These are phyloP conservation scores for Pterula multifida DNA, from an alignment of 1,284 basidiomycete genomes.

Conservation along the genomic window DNA sequence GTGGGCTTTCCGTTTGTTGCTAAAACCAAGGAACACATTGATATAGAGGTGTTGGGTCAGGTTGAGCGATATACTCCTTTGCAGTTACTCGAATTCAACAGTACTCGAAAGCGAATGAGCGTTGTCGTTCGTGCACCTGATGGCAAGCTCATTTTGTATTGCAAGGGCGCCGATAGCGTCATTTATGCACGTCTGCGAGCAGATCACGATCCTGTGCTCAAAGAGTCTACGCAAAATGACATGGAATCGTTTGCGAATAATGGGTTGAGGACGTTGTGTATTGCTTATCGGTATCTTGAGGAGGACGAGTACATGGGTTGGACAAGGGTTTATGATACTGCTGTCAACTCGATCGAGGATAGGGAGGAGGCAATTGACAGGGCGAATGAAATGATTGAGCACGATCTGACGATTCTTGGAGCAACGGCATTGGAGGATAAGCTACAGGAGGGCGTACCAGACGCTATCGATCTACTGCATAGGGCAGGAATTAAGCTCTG, in stretches of 20 bases:
- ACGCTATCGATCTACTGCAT: conserved; percentile 88
- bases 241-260: conserved; percentile 92
- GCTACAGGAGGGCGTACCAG: conserved; percentile 92
- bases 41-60: conserved; percentile 89
- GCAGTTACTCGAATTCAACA: conserved; percentile 87
- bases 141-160: conserved; percentile 74
- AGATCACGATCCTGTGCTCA: conserved; percentile 66
- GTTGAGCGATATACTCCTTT: conserved; percentile 74
- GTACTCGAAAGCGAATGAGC: conserved; percentile 89
- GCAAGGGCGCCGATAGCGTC: conserved; percentile 95
- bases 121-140: conserved; percentile 78
- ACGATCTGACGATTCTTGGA: conserved; percentile 73
- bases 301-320: conserved; percentile 83
- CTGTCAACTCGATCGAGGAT: conserved; percentile 62
- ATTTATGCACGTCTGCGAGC: conserved; percentile 77
- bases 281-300: conserved; percentile 69
- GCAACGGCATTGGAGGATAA: conserved; percentile 97
- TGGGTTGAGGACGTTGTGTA: conserved; percentile 85
- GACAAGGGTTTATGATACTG: conserved; percentile 75
- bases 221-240: conserved; percentile 71
- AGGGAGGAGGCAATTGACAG: conserved; percentile 88
- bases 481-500: conserved; percentile 94
- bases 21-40: conserved; percentile 64
- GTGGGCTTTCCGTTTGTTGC: conserved; percentile 86
- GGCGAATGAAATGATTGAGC: conserved; percentile 78